These are phyloP conservation scores for Penicillium concentricum DNA, from an alignment of 2,329 filamentous ascomycete species.

Conservation along the genomic window DNA sequence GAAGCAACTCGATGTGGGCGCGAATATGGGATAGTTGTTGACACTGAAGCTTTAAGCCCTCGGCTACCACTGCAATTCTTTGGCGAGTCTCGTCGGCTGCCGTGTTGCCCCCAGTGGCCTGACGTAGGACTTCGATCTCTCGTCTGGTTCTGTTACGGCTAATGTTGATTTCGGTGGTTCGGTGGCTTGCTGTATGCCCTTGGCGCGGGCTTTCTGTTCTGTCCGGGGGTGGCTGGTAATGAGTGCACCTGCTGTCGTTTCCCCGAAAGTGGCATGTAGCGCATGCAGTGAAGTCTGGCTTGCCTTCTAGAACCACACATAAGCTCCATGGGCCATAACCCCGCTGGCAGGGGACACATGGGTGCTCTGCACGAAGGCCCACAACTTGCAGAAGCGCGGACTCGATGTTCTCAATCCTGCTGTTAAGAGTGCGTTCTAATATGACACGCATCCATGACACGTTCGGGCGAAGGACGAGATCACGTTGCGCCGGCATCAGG, in stretches of 20 bases:
- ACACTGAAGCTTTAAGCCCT: neutral
- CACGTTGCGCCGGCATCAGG: no score
- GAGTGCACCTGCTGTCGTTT: neutral
- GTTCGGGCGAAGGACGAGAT: no score
- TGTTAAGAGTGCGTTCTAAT: no score
- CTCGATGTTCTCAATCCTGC: no score
- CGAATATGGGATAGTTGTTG: neutral
- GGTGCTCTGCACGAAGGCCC: no score
- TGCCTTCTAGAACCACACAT: neutral
- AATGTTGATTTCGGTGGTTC: neutral
- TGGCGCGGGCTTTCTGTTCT: neutral
- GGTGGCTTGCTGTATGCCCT: no score
- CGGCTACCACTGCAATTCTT: neutral
- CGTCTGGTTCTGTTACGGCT: neutral
- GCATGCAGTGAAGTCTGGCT: neutral
- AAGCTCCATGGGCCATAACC: neutral
- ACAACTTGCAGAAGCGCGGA: no score
- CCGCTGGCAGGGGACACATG: no score
- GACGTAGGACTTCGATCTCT: neutral
- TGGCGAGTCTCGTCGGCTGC: neutral
- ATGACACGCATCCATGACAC: no score
- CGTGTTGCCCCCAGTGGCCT: neutral
- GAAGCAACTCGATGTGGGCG: neutral
- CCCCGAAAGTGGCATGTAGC: neutral
- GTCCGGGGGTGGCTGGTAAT: neutral